Evolutionary conservation across 805 yeast species (phyloP).

Genomic region (Nakazawaea ambrosiae): DNA sequence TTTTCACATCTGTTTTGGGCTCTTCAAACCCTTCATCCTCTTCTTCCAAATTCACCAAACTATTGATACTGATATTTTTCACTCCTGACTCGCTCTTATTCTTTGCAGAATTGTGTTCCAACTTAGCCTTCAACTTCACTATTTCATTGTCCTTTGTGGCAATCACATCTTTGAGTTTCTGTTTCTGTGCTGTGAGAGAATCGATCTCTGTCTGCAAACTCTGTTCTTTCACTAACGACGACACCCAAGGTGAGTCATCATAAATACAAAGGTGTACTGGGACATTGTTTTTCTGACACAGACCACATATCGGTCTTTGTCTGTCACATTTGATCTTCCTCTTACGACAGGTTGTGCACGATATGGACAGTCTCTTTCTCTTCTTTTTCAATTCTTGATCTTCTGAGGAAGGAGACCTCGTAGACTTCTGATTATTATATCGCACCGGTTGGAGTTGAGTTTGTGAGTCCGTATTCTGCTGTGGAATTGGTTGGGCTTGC

Average conservation of each 20-base stretch:
- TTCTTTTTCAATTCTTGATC: constrained; percentile 26
- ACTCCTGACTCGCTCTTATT: not conserved
- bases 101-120: not conserved
- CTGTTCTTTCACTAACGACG: constrained; percentile 10
- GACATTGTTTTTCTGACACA: constrained; percentile 26
- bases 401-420: constrained; percentile 1
- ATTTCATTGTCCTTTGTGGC: not conserved
- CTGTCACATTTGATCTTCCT: constrained; percentile 35
- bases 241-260: constrained; percentile 14
- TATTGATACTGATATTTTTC: constrained; percentile 1
- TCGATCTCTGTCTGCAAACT: constrained; percentile 8
- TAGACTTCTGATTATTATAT: not conserved
- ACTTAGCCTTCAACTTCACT: not conserved
- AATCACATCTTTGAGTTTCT: constrained; percentile 1
- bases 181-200: constrained; percentile 5
- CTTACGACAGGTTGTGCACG: constrained; percentile 33
- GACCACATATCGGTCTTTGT: constrained; percentile 26
- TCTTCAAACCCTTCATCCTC: not conserved
- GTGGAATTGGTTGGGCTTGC: too few relatives aligned
- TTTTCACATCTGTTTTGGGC: not conserved
- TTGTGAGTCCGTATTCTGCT: not conserved
- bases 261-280: constrained; percentile 19
- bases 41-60: constrained; percentile 3
- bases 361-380: constrained; percentile 39
- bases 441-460: not conserved